phyloP scores from a whole-genome alignment of 495 filamentous ascomycete species.

The Echria macrotheca region DNA sequence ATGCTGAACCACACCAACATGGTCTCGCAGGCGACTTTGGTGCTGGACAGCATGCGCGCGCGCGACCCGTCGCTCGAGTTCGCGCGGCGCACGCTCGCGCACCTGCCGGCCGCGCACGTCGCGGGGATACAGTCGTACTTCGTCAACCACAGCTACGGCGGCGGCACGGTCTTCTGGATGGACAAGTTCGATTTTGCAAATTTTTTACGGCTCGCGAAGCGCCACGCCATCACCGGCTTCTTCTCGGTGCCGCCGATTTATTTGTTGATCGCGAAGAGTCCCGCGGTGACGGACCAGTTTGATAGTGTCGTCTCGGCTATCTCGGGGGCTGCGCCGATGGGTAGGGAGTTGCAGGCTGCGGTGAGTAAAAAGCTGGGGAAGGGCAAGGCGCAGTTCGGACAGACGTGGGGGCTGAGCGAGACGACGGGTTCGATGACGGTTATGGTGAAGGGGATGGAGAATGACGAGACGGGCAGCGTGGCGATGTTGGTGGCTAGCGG shows the following conservation, averaged over 20 bases:
- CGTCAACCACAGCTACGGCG: slow-evolving; percentile 32
- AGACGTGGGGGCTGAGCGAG: slow-evolving; percentile 76
- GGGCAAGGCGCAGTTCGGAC: slow-evolving; percentile 41
- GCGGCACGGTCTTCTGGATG: slow-evolving; percentile 49
- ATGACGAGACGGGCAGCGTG: slow-evolving; percentile 26
- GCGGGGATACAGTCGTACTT: slow-evolving; percentile 41
- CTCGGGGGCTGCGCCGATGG: slow-evolving; percentile 33
- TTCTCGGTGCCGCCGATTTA: slow-evolving; percentile 49
- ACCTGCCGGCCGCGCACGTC: slow-evolving; percentile 45
- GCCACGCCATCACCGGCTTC: slow-evolving; percentile 42
- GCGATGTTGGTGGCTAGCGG: slow-evolving; percentile 49
- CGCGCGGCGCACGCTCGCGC: slow-evolving; percentile 39
- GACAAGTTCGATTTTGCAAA: slow-evolving; percentile 38
- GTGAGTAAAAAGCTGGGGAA: slow-evolving; percentile 30
- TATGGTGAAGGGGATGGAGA: slow-evolving; percentile 9
- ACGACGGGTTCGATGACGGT: slow-evolving; percentile 30
- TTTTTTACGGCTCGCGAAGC: slow-evolving; percentile 38
- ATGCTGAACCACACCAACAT: slow-evolving; percentile 66
- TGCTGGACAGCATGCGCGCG: slow-evolving; percentile 11
- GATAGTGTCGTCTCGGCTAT: slow-evolving; percentile 19
- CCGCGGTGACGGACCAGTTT: slow-evolving; percentile 46
- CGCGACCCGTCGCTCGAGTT: neutral
- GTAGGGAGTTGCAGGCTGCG: slow-evolving; percentile 30
- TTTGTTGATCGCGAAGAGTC: slow-evolving; percentile 43
- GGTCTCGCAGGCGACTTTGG: slow-evolving; percentile 34